Base-by-base conservation (phyloP, 2,329 filamentous ascomycete genomes). In the Cladosporium sp. region DNA sequence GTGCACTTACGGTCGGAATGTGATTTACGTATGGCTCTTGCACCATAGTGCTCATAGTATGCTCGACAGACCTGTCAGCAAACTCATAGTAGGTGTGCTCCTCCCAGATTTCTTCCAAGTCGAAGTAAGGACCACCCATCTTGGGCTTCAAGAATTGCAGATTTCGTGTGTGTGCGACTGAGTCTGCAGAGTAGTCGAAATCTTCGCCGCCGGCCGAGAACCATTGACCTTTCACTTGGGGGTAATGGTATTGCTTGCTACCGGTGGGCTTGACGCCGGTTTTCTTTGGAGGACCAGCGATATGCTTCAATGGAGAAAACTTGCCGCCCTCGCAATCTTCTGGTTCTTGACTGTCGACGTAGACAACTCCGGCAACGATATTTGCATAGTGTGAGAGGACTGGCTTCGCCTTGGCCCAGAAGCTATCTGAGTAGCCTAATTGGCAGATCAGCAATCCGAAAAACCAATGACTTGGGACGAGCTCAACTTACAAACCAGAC, bases 11-110 rank as follows among this genome's bases (percentile, higher is more conserved):
- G 0, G 87, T 90, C 0, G 88, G 86, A 1, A 91, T 78, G 67
- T 91, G 87, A 67, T 91, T 91, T 1, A 92, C 88, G 65, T 91
- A 91, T 1, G 88, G 89, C 69, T 90, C 84, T 48, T 85, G 78
- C 1, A 91, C 87, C 88, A 92, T 91, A 0, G 88, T 91, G n/a
- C 78, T 79, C 88, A 92, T 91, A 0, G 88, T 92, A 62, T 84
- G 82, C 60, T 84, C 83, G 0, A 90, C 87, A 2, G 83, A 83
- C 10, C 87, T 80, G 56, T 85, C 83, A 1, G 72, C 83, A 68
- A 92, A 92, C 68, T 91, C 87, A 63, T 81, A 87, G 42, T 80
- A 79, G 0, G 86, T 88, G 68, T 93, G 88, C 70, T 91, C 87
- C 7, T 91, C 87, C 89, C 89, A 93, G 49, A 91, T 85, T 1